Percentiles rank a stretch among this genome's conserved stretches.
phyloP scores from a whole-genome alignment of 2,329 filamentous ascomycete species.

The Epichloe festucae region DNA sequence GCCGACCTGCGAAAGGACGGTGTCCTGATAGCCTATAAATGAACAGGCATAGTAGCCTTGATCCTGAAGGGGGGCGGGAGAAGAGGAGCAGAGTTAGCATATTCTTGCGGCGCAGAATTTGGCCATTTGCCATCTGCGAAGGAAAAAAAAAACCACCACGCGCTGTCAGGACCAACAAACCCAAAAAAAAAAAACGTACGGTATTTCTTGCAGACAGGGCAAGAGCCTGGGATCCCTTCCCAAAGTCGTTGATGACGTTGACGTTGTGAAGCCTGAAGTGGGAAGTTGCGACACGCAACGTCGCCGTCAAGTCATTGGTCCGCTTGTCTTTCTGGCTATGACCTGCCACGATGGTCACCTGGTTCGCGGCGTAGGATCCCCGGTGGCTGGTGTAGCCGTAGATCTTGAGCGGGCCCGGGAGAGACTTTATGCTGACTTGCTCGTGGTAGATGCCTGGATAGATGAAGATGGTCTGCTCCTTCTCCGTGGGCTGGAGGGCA shows the following conservation, averaged over 20 bases:
- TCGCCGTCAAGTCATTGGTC: constrained; percentile 39
- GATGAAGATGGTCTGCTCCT: constrained; percentile 1
- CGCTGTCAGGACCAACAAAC: too few relatives aligned
- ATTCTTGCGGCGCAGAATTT: neutral
- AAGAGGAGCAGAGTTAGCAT: neutral
- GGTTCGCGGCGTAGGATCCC: constrained; percentile 38
- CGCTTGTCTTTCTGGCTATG: constrained; percentile 22
- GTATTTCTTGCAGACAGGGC: constrained; percentile 24
- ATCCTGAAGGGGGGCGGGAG: neutral
- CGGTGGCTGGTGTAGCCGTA: constrained; percentile 46
- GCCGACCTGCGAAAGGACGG: constrained; percentile 31
- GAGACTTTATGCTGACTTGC: neutral
- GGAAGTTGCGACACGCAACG: constrained; percentile 28
- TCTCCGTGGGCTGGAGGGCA: neutral
- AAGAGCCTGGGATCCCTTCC: constrained; percentile 31
- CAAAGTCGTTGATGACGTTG: constrained; percentile 33
- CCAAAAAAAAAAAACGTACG: neutral
- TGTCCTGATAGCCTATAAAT: constrained; percentile 36
- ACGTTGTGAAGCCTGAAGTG: constrained; percentile 50
- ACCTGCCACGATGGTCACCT: constrained; percentile 36
- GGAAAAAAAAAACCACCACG: too few relatives aligned
- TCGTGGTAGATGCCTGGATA: neutral
- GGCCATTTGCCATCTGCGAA: neutral
- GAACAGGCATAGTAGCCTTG: constrained; percentile 33
- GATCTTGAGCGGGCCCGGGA: constrained; percentile 31